A percentile compares a stretch with the other conserved stretches of the same genome.
These are phyloP conservation scores for Viola odorata DNA, from an alignment of 345 rosid genomes.

Conservation along the genomic window DNA sequence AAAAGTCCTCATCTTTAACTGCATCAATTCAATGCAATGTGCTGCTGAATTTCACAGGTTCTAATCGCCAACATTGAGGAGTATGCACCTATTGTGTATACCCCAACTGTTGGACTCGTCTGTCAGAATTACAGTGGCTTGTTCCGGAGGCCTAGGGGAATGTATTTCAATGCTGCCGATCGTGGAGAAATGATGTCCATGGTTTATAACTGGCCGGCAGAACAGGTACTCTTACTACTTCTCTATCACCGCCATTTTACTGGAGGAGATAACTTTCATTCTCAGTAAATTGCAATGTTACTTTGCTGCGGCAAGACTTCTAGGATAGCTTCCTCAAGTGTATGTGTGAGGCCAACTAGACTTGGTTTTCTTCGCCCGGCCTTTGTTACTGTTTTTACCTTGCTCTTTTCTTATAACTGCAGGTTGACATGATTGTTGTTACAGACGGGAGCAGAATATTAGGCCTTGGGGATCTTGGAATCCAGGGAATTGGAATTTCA, in stretches of 20 bases:
- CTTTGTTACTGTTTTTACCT: neutral
- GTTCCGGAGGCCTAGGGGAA: constrained; percentile 98
- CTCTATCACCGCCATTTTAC: neutral
- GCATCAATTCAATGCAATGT: neutral
- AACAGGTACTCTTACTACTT: constrained; percentile 48
- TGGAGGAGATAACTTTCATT: no score
- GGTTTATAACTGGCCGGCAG: constrained; percentile 99
- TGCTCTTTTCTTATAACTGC: constrained; percentile 8
- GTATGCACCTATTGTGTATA: constrained; percentile 95
- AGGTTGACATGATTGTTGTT: constrained; percentile 99
- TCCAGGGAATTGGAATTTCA: constrained; percentile 94
- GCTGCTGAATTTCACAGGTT: constrained; percentile 47
- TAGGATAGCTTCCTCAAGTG: neutral
- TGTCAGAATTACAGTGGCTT: constrained; percentile 94
- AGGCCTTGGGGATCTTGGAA: constrained; percentile 98
- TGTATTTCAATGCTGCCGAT: constrained; percentile 92
- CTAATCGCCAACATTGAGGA: constrained; percentile 84
- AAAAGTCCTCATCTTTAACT: no score
- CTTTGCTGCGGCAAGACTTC: no score
- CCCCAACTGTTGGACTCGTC: constrained; percentile 95
- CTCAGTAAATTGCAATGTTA: no score
- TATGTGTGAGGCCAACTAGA: no score
- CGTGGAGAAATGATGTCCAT: constrained; percentile 99
- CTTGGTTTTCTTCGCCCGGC: no score
- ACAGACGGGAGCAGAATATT: constrained; percentile 98